These are phyloP conservation scores for Geranium incanum DNA, from an alignment of 441 rosid species.

Conservation along the genomic window DNA sequence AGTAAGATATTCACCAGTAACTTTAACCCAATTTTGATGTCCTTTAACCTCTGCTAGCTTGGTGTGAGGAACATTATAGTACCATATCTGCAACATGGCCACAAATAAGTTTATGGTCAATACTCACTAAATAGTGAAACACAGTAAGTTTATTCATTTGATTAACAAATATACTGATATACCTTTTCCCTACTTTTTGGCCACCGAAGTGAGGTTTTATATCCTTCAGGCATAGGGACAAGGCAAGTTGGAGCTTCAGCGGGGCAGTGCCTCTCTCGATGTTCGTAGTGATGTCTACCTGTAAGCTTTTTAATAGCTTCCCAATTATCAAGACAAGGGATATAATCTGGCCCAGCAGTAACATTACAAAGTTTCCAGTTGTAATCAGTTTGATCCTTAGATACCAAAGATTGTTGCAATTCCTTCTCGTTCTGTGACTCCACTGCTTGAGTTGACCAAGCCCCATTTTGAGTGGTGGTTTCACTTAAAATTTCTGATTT, in stretches of 20 bases:
- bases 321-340: slow-evolving; percentile 91
- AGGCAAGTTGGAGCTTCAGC: slow-evolving; percentile 70
- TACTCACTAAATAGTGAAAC: neutral
- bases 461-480: slow-evolving; percentile 63
- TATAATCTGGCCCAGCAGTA: slow-evolving; percentile 75
- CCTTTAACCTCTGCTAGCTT: slow-evolving; percentile 75
- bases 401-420: slow-evolving; percentile 39
- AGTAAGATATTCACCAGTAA: slow-evolving; percentile 79
- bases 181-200: slow-evolving; percentile 88
- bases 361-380: slow-evolving; percentile 70
- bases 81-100: slow-evolving; percentile 64
- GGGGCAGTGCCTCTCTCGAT: slow-evolving; percentile 93
- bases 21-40: slow-evolving; percentile 92
- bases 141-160: slow-evolving; percentile 3
- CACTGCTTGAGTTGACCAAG: slow-evolving; percentile 69
- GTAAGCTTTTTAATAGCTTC: slow-evolving; percentile 48
- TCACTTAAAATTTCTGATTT: slow-evolving; percentile 66
- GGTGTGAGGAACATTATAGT: slow-evolving; percentile 78
- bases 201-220: slow-evolving; percentile 63
- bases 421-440: slow-evolving; percentile 78
- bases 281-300: slow-evolving; percentile 61
- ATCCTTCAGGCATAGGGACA: slow-evolving; percentile 56
- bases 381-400: slow-evolving; percentile 32
- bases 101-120: slow-evolving; percentile 10
- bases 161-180: neutral